Evolutionary conservation across 169 alveolate species (phyloP).

Genomic region (Eimeria sp.): DNA sequence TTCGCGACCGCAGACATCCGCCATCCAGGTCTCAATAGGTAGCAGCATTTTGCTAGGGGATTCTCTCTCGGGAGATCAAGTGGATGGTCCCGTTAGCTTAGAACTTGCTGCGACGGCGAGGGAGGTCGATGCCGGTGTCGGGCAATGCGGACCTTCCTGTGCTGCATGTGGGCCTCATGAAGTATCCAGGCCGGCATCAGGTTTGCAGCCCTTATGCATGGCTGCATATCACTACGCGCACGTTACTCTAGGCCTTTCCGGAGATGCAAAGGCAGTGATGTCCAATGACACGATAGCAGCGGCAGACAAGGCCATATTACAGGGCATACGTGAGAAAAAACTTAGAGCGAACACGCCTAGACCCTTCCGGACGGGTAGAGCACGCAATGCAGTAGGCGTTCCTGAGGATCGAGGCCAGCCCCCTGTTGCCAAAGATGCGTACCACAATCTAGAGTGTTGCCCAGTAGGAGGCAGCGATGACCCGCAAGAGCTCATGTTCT

Average conservation of each 20-base stretch:
- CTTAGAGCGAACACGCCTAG: slow-evolving; percentile 20
- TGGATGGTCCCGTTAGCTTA: neutral
- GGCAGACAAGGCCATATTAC: slow-evolving; percentile 45
- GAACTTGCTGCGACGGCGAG: neutral
- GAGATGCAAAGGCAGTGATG: slow-evolving; percentile 43
- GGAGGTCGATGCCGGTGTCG: slow-evolving; percentile 16
- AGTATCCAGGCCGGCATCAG: neutral
- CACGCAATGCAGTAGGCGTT: neutral
- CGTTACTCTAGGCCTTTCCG: slow-evolving; percentile 16
- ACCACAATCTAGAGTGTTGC: neutral
- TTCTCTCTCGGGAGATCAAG: neutral
- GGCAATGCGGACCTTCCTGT: slow-evolving; percentile 13
- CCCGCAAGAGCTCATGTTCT: slow-evolving; percentile 51
- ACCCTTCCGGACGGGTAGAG: slow-evolving; percentile 35
- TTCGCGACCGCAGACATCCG: neutral
- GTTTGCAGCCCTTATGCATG: slow-evolving; percentile 18
- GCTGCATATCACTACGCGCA: slow-evolving; percentile 67
- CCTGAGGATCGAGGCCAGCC: neutral
- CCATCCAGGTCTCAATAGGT: neutral
- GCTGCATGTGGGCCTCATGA: slow-evolving; percentile 66
- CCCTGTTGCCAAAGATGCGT: neutral
- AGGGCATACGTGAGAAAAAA: slow-evolving; percentile 23
- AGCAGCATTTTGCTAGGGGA: neutral
- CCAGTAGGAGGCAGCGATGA: slow-evolving; percentile 33
- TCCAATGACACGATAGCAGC: slow-evolving; percentile 41